Conservation (phyloP, 768 basidiomycete genomes). For the Leccinellum albellum region DNA sequence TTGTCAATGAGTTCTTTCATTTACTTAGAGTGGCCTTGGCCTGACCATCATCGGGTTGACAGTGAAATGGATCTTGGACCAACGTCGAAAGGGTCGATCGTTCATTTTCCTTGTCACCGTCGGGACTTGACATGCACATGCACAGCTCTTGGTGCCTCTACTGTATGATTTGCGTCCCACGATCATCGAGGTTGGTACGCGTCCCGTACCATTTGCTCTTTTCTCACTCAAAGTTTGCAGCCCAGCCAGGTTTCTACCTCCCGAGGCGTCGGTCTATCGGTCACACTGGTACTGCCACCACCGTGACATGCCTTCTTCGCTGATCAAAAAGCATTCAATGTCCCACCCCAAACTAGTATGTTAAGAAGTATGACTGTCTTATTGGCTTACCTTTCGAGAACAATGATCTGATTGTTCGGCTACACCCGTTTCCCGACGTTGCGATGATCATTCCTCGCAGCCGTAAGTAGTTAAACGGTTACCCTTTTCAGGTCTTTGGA, state of each 20-base stretch:
- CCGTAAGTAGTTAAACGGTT: conserved; percentile 19
- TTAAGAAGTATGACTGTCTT: conserved; percentile 22
- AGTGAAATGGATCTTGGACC: conserved; percentile 10
- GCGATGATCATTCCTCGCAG: conserved; percentile 2
- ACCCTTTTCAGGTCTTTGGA: conserved; percentile 13
- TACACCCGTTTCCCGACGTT: conserved; percentile 4
- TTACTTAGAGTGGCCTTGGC: background rate
- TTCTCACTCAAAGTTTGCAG: background rate
- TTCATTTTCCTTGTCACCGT: conserved; percentile 9
- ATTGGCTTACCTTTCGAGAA: conserved; percentile 10
- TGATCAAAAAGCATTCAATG: conserved; percentile 22
- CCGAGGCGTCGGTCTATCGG: background rate
- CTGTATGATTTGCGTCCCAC: conserved; percentile 8
- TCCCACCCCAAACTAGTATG: conserved; percentile 14
- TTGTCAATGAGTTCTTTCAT: conserved; percentile 2
- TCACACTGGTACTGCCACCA: background rate
- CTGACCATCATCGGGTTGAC: background rate
- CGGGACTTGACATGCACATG: background rate
- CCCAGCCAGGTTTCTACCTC: background rate
- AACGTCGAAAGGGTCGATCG: conserved; percentile 22
- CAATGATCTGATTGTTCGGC: conserved; percentile 14
- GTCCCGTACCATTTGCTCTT: background rate
- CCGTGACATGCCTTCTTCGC: conserved; percentile 15
- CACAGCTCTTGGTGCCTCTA: background rate
- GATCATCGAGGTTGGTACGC: conserved; percentile 11